Base-by-base conservation (phyloP, 2,329 filamentous ascomycete genomes). In the Colletotrichum higginsianum region DNA sequence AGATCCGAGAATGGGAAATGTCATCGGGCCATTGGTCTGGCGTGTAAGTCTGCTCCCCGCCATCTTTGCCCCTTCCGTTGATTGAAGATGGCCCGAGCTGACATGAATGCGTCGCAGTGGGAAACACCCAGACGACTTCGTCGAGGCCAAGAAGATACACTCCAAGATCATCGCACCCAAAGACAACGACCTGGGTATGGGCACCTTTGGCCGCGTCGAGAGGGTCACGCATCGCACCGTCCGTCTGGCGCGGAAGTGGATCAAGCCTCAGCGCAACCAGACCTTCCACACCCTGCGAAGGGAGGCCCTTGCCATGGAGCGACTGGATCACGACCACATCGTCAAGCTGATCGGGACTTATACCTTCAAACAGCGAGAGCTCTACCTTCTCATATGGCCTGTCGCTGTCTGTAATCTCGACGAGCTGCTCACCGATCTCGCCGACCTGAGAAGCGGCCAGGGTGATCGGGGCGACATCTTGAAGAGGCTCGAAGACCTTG, bases 271-370 rank as follows among this genome's bases (percentile, higher is more conserved):
- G 7, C 80, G 82, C 21, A 78, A 79, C 21, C 77, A 81, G 49
- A 80, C 80, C 5, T 80, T 86, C 16, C 80, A 85, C 12, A 78
- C 80, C 60, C 76, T 87, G 57, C 81, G 83, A 55, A 81, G 84
- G 70, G 85, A 87, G 76, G 83, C 83, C 38, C 77, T 84, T 70
- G 84, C 84, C 5, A 86, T 87, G 84, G 82, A 84, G 69, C 82
- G 82, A 69, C 79, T 87, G 11, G 81, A 82, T 50, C 85, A 87
- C 73, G 81, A 82, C 56, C 85, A 87, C 75, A 84, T 87, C 57
- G 81, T 87, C 67, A 84, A 82, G 75, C 76, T 87, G 26, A 81
- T 86, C 21, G 85, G 85, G 2, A 84, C 85, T 1, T 87, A 87
- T 73, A 83, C 82, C 50, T 78, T 80, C 7, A 80, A 79, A 30